Evolutionary conservation across 2,329 filamentous ascomycete genomes (phyloP).

Genomic region (Microcyclospora tardicrescens): DNA sequence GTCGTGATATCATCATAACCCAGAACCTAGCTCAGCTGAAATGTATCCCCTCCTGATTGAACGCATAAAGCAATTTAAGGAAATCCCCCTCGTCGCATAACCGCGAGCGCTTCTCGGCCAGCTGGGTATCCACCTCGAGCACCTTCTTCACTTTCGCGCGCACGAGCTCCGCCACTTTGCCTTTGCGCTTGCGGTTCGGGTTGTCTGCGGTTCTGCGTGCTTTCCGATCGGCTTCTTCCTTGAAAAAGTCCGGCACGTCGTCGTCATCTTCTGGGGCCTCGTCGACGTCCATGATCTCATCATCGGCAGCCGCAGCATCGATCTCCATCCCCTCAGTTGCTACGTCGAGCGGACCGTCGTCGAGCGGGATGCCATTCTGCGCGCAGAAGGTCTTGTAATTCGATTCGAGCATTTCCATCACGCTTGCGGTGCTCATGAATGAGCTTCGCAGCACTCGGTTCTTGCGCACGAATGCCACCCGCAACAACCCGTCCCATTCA

Average conservation of each 20-base stretch:
- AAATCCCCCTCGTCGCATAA: slow-evolving; percentile 93
- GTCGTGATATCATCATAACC: too few relatives aligned
- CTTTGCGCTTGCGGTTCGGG: slow-evolving; percentile 57
- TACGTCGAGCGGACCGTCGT: slow-evolving; percentile 45
- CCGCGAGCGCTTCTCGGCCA: slow-evolving; percentile 69
- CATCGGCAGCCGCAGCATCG: slow-evolving; percentile 24
- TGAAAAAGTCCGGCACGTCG: slow-evolving; percentile 74
- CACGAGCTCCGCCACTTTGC: slow-evolving; percentile 69
- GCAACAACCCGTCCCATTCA: slow-evolving; percentile 83
- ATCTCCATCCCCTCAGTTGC: slow-evolving; percentile 37
- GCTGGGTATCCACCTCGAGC: slow-evolving; percentile 62
- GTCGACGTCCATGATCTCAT: slow-evolving; percentile 41
- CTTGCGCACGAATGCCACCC: slow-evolving; percentile 73
- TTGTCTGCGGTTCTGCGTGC: slow-evolving; percentile 41
- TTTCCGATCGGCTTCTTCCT: slow-evolving; percentile 43
- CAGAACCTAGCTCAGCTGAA: slow-evolving; percentile 37
- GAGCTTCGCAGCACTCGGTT: slow-evolving; percentile 79
- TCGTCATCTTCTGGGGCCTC: slow-evolving; percentile 59
- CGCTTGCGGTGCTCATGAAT: slow-evolving; percentile 67
- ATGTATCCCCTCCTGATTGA: slow-evolving; percentile 87
- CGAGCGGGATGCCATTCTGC: slow-evolving; percentile 66
- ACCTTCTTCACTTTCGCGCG: slow-evolving; percentile 76
- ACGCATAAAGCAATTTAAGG: slow-evolving; percentile 64
- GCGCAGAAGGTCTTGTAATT: slow-evolving; percentile 90
- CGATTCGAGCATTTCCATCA: slow-evolving; percentile 67